Evolutionary conservation across 305 asterid genomes (phyloP).

Genomic region (Fraxinus sp.): DNA sequence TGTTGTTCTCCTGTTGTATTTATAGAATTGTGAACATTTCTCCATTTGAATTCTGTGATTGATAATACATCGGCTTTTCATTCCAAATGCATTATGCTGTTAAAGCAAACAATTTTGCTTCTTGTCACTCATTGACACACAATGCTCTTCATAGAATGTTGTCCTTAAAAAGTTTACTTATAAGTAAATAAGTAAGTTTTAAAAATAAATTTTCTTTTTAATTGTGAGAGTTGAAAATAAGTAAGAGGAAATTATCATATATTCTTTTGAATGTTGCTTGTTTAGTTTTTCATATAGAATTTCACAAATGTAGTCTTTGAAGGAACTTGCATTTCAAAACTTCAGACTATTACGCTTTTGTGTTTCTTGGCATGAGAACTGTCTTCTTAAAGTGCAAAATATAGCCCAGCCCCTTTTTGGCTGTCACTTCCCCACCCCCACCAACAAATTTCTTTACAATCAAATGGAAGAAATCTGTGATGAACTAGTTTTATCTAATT

Average conservation of each 20-base stretch:
- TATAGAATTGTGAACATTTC: conserved; percentile 33
- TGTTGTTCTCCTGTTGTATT: neutral
- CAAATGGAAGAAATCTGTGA: conserved; percentile 30
- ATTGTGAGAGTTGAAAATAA: neutral
- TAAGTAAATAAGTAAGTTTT: neutral
- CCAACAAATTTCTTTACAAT: neutral
- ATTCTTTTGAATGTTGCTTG: neutral
- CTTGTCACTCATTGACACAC: neutral
- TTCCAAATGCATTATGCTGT: neutral
- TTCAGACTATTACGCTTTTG: neutral
- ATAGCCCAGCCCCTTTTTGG: neutral
- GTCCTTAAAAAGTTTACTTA: neutral
- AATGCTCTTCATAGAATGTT: neutral
- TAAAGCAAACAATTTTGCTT: neutral
- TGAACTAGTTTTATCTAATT: conserved; percentile 6
- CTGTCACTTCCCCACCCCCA: neutral
- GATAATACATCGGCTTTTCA: neutral
- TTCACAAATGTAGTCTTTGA: neutral
- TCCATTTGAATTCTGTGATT: conserved; percentile 20
- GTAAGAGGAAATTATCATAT: neutral
- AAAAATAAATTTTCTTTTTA: neutral
- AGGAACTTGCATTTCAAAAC: neutral
- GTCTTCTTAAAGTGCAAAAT: neutral
- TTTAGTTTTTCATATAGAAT: neutral
- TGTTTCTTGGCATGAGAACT: neutral